phyloP scores from a whole-genome alignment of 306 rosid genomes.

The Prunus dulcis region DNA sequence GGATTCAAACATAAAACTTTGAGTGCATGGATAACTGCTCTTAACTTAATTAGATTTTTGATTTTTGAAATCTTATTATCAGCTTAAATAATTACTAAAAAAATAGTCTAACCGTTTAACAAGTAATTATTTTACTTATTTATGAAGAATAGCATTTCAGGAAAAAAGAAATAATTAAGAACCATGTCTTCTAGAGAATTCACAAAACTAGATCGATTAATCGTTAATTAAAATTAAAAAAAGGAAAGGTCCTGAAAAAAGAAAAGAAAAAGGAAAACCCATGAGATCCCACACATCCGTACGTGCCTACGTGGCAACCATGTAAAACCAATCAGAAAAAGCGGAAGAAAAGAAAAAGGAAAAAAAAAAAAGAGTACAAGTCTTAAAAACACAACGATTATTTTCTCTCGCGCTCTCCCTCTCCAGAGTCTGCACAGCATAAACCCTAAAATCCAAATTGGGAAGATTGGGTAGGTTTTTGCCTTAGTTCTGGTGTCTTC shows the following conservation, averaged over 20 bases:
- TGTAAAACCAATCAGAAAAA: neutral
- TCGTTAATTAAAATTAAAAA: neutral
- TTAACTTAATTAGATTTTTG: no score
- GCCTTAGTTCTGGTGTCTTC: neutral
- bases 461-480: neutral
- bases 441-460: conserved; percentile 22
- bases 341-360: neutral
- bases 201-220: neutral
- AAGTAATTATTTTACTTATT: no score
- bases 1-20: no score
- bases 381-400: neutral
- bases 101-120: no score
- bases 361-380: neutral
- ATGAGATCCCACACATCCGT: neutral
- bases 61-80: no score
- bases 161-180: no score
- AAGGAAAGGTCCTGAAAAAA: no score
- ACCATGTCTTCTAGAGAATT: no score
- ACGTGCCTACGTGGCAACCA: neutral
- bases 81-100: no score
- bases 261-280: neutral
- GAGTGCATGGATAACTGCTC: no score
- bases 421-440: neutral
- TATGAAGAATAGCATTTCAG: no score
- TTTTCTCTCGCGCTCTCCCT: neutral